Conservation (phyloP, 495 filamentous ascomycete genomes). For the Aspergillus heteromorphus region DNA sequence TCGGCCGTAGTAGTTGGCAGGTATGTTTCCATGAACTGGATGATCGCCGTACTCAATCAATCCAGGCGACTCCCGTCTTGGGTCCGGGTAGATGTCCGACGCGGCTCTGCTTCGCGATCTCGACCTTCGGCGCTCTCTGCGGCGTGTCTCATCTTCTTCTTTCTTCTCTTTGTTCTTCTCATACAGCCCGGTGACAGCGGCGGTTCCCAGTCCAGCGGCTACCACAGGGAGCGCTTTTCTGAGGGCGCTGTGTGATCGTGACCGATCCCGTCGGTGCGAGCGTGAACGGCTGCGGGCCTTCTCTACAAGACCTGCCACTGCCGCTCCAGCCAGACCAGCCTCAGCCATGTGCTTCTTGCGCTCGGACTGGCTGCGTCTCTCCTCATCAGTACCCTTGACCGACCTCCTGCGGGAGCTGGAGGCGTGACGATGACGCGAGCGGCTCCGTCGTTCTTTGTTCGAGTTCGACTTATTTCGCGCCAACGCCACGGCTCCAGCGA, state of each 20-base stretch:
- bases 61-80: conserved; percentile 53
- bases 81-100: conserved; percentile 51
- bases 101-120: conserved; percentile 51
- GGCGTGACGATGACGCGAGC: conserved; percentile 58
- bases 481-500: conserved; percentile 76
- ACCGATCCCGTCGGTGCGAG: conserved; percentile 44
- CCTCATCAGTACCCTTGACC: conserved; percentile 31
- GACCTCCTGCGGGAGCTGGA: conserved; percentile 38
- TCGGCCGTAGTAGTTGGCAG: conserved; percentile 47
- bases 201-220: conserved; percentile 71
- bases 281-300: conserved; percentile 68
- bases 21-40: conserved; percentile 52
- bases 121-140: conserved; percentile 46
- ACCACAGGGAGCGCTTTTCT: conserved; percentile 59
- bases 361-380: conserved; percentile 52
- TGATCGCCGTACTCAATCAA: conserved; percentile 78
- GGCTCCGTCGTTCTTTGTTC: conserved; percentile 64
- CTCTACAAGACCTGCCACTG: conserved; percentile 69
- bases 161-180: conserved; percentile 70
- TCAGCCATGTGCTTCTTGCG: conserved; percentile 67
- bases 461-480: conserved; percentile 61
- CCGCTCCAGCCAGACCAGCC: conserved; percentile 72
- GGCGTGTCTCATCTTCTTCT: conserved; percentile 45
- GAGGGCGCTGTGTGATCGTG: conserved; percentile 55
- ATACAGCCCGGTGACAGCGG: conserved; percentile 74